Evolutionary conservation across 2,329 filamentous ascomycete species (phyloP), one percentile per base, ranked within the genome.

Genomic region (Aspergillus tanneri): DNA sequence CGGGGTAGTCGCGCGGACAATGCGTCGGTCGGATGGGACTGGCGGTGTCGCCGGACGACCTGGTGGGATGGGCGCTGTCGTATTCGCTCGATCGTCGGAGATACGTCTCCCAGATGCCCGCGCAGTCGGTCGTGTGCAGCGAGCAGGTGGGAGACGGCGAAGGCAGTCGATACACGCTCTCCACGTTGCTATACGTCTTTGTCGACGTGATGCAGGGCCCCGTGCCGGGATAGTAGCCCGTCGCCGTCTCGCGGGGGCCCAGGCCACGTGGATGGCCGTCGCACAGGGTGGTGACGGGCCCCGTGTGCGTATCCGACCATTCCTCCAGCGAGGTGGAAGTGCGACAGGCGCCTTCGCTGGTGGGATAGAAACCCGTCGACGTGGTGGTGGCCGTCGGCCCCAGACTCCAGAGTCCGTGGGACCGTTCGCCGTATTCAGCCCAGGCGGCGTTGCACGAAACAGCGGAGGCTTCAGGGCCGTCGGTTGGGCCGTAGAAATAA

Each of bases 401-500:
- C 2, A 61, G 50, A 7, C 53, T 59, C 14, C 34, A 9, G 0
- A 61, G 48, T 2, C 37, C 58, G 2, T 10, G 34, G 2, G 52
- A 50, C 3, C 58, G 58, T 4, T 47, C 47, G 4, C 27, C 41
- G 16, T 52, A 55, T 35, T 61, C 48, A 16, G 57, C 39, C 56
- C 55, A 61, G 10, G 50, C 46, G 1, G 58, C 58, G 23, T 55
- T 56, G 30, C 58, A 61, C 11, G 52, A 49, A 5, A 61, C 58
- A 5, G 37, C 53, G 3, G 52, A 52, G 1, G 58, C 58, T 8
- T 52, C 12, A 1, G 58, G 49, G 4, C 58, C 58, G 8, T 46
- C 52, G 8, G 58, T 61, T 8, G 58, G 58, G 0, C 58, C 58
- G 18, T 61, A 59, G 22, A 52, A 59, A 42, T 61, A 61, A 28